Evolutionary conservation across 176 grass and related monocot genomes (phyloP).

Genomic region (sorghum (Sorghum bicolor)): Sorghum_bicolor_NCBIv3 NC_012874.2:66211501-66212000

Average conservation of each 20-base stretch:
- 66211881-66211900: conserved; percentile 46
- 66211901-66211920: conserved; percentile 53
- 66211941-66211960: conserved; percentile 53
- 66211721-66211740: background rate
- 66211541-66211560: background rate
- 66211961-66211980: conserved; percentile 49
- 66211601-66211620: background rate
- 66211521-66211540: conserved; percentile 8
- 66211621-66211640: background rate
- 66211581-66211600: background rate
- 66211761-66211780: conserved; percentile 21
- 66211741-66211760: background rate
- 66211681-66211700: background rate
- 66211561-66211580: background rate
- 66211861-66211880: conserved; percentile 43
- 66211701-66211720: background rate
- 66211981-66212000: conserved; percentile 7
- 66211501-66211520: background rate
- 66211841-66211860: conserved; percentile 43
- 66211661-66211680: conserved; percentile 1
- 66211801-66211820: conserved; percentile 30
- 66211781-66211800: conserved; percentile 50
- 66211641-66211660: conserved; percentile 15
- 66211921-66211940: conserved; percentile 58
- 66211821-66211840: conserved; percentile 46